Conservation (phyloP, 2,329 filamentous ascomycete genomes). For the Zymoseptoria tritici region DNA sequence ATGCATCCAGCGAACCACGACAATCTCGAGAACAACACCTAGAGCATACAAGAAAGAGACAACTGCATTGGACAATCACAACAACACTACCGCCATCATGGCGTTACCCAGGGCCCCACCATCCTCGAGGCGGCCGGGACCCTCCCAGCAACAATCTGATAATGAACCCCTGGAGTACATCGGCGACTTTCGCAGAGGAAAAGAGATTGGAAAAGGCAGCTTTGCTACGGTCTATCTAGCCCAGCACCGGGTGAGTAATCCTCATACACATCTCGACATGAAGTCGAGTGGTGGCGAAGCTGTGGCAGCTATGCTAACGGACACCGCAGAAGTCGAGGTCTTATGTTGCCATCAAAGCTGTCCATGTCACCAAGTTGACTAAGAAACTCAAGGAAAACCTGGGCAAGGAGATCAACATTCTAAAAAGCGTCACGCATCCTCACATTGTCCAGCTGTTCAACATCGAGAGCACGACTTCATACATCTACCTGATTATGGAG, state of each 20-base stretch:
- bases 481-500: conserved; percentile 98
- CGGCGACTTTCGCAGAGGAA: conserved; percentile 73
- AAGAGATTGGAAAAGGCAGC: conserved; percentile 93
- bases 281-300: neutral
- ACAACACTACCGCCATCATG: conserved; percentile 18
- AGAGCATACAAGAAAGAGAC: conserved; percentile 8
- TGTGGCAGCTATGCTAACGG: conserved; percentile 9
- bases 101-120: conserved; percentile 21
- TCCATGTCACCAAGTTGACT: conserved; percentile 82
- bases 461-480: conserved; percentile 75
- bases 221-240: conserved; percentile 81
- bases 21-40: conserved; percentile 9
- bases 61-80: conserved; percentile 1
- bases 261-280: neutral
- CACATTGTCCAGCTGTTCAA: conserved; percentile 96
- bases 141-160: conserved; percentile 18
- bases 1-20: conserved; percentile 11
- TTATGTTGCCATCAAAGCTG: conserved; percentile 91
- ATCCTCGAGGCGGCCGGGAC: conserved; percentile 29
- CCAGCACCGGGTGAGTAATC: conserved; percentile 28
- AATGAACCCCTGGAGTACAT: conserved; percentile 41
- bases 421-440: conserved; percentile 87
- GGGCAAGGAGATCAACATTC: conserved; percentile 88
- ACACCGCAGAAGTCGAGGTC: conserved; percentile 61
- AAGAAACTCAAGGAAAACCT: conserved; percentile 96